Conservation (phyloP, 148 eudicot genomes). For the Silene uniflora region DNA sequence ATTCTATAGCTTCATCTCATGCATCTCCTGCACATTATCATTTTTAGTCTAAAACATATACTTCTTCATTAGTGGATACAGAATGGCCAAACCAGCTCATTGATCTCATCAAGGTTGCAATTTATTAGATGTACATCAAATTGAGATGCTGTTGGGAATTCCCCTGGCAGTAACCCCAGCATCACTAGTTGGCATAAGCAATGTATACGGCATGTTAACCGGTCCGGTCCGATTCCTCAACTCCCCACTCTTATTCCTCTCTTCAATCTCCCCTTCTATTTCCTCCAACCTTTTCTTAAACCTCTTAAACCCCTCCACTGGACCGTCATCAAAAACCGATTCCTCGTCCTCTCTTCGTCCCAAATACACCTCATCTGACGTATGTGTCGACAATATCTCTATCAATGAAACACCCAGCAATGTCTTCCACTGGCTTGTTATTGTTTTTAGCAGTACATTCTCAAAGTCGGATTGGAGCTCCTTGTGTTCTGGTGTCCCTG, state of each 20-base stretch:
- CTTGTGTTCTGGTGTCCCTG: slow-evolving; percentile 47
- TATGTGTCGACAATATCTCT: slow-evolving; percentile 69
- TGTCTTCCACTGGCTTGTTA: slow-evolving; percentile 59
- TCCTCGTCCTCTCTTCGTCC: slow-evolving; percentile 62
- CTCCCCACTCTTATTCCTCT: slow-evolving; percentile 44
- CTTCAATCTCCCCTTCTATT: slow-evolving; percentile 51
- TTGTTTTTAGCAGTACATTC: slow-evolving; percentile 47
- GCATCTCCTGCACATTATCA: too few relatives aligned
- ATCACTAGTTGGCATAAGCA: slow-evolving; percentile 61
- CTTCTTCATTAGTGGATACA: too few relatives aligned
- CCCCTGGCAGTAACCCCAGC: slow-evolving; percentile 82
- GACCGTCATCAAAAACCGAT: slow-evolving; percentile 48
- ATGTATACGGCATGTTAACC: slow-evolving; percentile 62
- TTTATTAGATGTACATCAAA: slow-evolving; percentile 19
- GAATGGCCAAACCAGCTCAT: too few relatives aligned
- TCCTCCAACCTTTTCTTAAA: slow-evolving; percentile 47
- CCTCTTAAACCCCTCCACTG: slow-evolving; percentile 52
- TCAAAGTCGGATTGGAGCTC: slow-evolving; percentile 58
- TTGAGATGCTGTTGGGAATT: slow-evolving; percentile 77
- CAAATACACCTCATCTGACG: slow-evolving; percentile 73
- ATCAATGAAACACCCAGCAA: slow-evolving; percentile 64
- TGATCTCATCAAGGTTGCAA: too few relatives aligned
- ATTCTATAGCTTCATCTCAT: too few relatives aligned
- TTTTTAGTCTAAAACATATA: too few relatives aligned
- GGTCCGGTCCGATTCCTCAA: slow-evolving; percentile 69